Conservation (phyloP, 163 green algal genomes). For the Chloroidium sp. region DNA sequence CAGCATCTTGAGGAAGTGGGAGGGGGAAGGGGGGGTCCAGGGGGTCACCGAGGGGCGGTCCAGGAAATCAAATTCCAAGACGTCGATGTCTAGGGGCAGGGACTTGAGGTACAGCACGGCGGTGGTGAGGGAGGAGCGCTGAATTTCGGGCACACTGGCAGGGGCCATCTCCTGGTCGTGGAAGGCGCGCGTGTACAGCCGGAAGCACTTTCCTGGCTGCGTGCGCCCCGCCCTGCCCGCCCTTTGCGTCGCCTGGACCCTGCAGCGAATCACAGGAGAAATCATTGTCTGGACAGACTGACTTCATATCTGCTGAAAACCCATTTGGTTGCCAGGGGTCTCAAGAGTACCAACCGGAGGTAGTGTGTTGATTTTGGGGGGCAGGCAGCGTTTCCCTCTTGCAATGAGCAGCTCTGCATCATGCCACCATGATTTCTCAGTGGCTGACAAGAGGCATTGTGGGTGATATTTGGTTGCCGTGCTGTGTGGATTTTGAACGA, state of each 20-base stretch:
- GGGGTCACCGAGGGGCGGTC: slow-evolving; percentile 55
- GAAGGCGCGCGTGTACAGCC: slow-evolving; percentile 77
- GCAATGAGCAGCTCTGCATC: too few relatives aligned
- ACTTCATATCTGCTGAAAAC: too few relatives aligned
- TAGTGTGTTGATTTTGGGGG: too few relatives aligned
- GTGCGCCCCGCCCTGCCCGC: slow-evolving; percentile 82
- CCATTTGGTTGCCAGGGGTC: too few relatives aligned
- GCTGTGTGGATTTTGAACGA: too few relatives aligned
- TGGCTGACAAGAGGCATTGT: too few relatives aligned
- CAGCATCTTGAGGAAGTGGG: background rate
- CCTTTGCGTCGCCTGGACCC: slow-evolving; percentile 76
- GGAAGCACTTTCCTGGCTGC: slow-evolving; percentile 81
- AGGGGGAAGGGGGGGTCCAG: background rate
- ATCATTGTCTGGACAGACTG: too few relatives aligned
- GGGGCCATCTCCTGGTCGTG: slow-evolving; percentile 75
- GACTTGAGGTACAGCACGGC: slow-evolving; percentile 88
- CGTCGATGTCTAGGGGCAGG: slow-evolving; percentile 65
- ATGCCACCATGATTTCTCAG: too few relatives aligned
- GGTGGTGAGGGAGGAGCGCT: slow-evolving; percentile 69
- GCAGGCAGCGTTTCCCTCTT: too few relatives aligned
- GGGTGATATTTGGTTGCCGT: too few relatives aligned
- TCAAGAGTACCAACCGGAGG: too few relatives aligned
- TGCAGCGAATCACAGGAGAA: background rate
- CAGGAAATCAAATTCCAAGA: slow-evolving; percentile 91
- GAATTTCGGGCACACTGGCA: slow-evolving; percentile 79